These are phyloP conservation scores for Penicillium sp. DNA, from an alignment of 2,329 filamentous ascomycete genomes.

Conservation along the genomic window DNA sequence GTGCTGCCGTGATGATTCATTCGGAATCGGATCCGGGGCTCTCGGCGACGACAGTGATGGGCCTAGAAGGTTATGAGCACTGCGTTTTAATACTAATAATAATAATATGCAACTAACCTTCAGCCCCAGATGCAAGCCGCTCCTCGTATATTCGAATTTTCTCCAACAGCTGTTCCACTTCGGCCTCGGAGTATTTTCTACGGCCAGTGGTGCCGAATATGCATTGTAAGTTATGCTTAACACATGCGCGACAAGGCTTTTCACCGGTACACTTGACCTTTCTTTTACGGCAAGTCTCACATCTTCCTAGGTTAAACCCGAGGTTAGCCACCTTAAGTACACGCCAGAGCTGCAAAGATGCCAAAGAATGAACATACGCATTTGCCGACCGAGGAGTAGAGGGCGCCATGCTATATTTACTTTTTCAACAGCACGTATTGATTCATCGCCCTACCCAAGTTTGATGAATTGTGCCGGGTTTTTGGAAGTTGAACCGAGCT, in stretches of 20 bases:
- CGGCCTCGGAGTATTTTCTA: conserved; percentile 16
- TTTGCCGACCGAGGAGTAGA: neutral
- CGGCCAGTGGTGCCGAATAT: conserved; percentile 15
- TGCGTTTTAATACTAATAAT: too few relatives aligned
- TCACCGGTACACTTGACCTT: conserved; percentile 26
- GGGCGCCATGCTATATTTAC: neutral
- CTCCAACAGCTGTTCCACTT: conserved; percentile 14
- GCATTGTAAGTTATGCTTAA: conserved; percentile 20
- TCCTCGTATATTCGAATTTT: conserved; percentile 18
- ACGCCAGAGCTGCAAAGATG: neutral
- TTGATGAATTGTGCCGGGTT: neutral
- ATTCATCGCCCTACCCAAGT: too few relatives aligned
- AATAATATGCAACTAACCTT: neutral
- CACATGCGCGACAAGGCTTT: conserved; percentile 18
- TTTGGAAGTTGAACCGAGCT: neutral
- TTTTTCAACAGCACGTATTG: neutral
- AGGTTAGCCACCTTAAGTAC: conserved; percentile 3
- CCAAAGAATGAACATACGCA: neutral
- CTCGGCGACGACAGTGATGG: neutral
- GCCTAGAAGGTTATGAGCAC: neutral
- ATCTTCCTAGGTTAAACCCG: conserved; percentile 1
- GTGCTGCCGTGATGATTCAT: neutral
- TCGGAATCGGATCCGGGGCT: neutral
- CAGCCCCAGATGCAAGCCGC: neutral
- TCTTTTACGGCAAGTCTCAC: conserved; percentile 19